Conservation (phyloP, 164 flowering plant genomes). For the Dillenia suffruticosa region DNA sequence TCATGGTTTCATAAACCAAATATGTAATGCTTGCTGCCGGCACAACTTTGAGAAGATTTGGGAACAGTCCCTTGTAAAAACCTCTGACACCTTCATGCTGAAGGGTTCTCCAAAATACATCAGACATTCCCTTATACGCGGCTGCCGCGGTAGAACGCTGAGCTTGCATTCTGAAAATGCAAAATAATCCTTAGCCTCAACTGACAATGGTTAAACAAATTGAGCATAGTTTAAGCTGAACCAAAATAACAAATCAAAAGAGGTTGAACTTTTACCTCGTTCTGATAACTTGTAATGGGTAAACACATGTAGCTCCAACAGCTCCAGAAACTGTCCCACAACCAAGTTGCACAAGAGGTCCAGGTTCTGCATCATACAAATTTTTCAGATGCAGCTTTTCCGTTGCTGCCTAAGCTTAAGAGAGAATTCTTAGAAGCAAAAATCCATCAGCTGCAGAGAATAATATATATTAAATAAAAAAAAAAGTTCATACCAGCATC, state of each 20-base stretch:
- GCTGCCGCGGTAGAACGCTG: slow-evolving; percentile 30
- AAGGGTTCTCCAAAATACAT: slow-evolving; percentile 68
- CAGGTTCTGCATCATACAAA: slow-evolving; percentile 44
- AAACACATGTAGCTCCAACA: slow-evolving; percentile 95
- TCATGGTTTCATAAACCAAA: slow-evolving; percentile 84
- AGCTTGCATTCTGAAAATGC: slow-evolving; percentile 78
- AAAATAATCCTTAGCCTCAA: slow-evolving; percentile 7
- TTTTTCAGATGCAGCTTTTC: neutral
- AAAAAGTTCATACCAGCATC: slow-evolving; percentile 48
- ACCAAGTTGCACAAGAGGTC: slow-evolving; percentile 78
- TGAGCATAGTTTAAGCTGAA: neutral
- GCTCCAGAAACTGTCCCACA: slow-evolving; percentile 96
- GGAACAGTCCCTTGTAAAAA: slow-evolving; percentile 90
- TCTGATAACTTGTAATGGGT: slow-evolving; percentile 93
- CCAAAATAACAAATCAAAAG: neutral
- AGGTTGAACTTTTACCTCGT: slow-evolving; percentile 56
- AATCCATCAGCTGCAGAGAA: neutral
- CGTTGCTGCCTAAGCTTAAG: neutral
- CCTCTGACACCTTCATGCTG: slow-evolving; percentile 68
- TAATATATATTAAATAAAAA: slow-evolving; percentile 1
- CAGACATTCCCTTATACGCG: slow-evolving; percentile 74
- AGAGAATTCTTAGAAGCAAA: neutral
- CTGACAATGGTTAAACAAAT: neutral
- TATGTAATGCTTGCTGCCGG: slow-evolving; percentile 96
- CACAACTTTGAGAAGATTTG: slow-evolving; percentile 86